Base-by-base conservation (phyloP, 176 grass and related monocot species). In the Rhynchospora breviuscula region DNA sequence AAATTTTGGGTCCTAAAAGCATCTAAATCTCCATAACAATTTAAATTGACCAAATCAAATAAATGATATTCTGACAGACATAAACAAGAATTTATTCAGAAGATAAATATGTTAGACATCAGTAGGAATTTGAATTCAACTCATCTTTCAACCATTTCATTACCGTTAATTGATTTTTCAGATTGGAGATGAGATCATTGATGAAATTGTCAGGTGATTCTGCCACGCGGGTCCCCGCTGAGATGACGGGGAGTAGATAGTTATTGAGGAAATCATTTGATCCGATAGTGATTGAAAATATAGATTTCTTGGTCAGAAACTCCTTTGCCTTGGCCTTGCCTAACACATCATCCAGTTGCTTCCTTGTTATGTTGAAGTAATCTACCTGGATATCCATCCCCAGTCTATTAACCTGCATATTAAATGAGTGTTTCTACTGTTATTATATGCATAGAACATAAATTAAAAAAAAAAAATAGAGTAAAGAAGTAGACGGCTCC, bases 191-290 rank as follows among this genome's bases (percentile, higher is more conserved):
- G 71, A 99, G 84, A 81, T 88, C 84, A 33, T 89, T 47, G 77
- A 99, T 11, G 79, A 99, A 99, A 2, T 12, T 53, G 61, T 95
- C 93, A 6, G 96, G 96, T 15, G 91, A 83, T 61, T 91, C 77
- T 15, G 69, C n/a, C 49, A 87, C 88, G 21, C 96, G 68, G 6
- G 88, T 92, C 21, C 89, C 88, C 0, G 80, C 85, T 6, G 96
- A 99, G 23, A 99, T 22, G 0, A 99, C 40, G 0, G 96, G 96
- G 80, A 99, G 87, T 14, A 99, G 93, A 79, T 99, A 99, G 66
- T 99, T 99, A 81, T 99, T 99, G 8, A 99, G 89, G 85, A 99
- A 99, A 82, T 99, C 96, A 47, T 99, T 99, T 12, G 96, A 86
- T 4, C 93, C 96, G 14, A 99, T 35, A 52, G 96, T 95, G 82